Percentiles rank a stretch among this genome's conserved stretches.
Conservation (phyloP, 495 filamentous ascomycete species). For the Cladorrhinum samala region DNA sequence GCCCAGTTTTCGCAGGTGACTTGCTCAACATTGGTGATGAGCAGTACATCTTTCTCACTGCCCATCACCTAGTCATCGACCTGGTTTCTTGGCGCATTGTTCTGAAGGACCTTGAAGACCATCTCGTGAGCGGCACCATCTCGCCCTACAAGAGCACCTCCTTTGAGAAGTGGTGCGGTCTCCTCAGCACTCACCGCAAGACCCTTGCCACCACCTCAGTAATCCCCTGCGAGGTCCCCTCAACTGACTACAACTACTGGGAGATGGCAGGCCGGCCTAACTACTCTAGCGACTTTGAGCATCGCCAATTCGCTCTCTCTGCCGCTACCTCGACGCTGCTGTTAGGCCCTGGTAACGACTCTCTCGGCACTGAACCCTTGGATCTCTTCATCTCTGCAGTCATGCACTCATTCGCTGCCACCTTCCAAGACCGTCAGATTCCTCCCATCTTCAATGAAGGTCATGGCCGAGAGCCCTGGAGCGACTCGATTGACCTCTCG, state of each 20-base stretch:
- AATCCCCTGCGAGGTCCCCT: slow-evolving; percentile 2
- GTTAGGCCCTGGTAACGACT: slow-evolving; percentile 15
- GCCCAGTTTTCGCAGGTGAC: slow-evolving; percentile 27
- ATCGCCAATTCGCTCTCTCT: slow-evolving; percentile 9
- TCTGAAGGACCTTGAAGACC: slow-evolving; percentile 48
- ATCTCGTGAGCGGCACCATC: slow-evolving; percentile 27
- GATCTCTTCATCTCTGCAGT: slow-evolving; percentile 22
- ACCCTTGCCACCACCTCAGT: background rate
- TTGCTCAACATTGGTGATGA: slow-evolving; percentile 7
- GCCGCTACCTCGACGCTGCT: slow-evolving; percentile 10
- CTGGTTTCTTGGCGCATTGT: slow-evolving; percentile 56
- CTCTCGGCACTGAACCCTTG: slow-evolving; percentile 20
- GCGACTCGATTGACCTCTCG: slow-evolving; percentile 6
- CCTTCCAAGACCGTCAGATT: slow-evolving; percentile 34
- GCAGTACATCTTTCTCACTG: slow-evolving; percentile 42
- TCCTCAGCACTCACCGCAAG: slow-evolving; percentile 11
- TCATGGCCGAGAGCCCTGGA: slow-evolving; percentile 20
- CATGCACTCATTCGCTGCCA: slow-evolving; percentile 20
- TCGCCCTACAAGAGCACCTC: slow-evolving; percentile 26
- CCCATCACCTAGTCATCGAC: slow-evolving; percentile 53
- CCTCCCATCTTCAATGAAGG: slow-evolving; percentile 36
- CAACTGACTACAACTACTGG: slow-evolving; percentile 17
- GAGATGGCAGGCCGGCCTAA: slow-evolving; percentile 18
- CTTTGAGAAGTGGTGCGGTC: slow-evolving; percentile 45
- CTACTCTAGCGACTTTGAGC: slow-evolving; percentile 10